phyloP scores from a whole-genome alignment of 2,329 filamentous ascomycete species.

The Stenocarpella maydis region DNA sequence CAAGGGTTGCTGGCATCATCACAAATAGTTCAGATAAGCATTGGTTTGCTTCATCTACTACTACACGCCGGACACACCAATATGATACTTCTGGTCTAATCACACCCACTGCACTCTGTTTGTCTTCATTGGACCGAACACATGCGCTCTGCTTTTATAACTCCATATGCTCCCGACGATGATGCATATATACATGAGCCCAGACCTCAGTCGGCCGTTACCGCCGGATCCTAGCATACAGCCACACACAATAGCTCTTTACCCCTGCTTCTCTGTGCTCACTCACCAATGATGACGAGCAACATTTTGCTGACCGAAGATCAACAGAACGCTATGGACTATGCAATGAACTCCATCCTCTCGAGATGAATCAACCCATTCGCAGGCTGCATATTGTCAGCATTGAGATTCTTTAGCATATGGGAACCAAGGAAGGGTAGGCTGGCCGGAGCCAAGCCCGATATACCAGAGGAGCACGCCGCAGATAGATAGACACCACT shows the following conservation, averaged over 20 bases:
- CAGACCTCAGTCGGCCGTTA: no score
- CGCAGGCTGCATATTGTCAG: slow-evolving; percentile 57
- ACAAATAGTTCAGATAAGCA: slow-evolving; percentile 28
- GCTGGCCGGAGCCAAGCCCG: neutral
- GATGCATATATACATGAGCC: neutral
- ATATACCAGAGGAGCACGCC: slow-evolving; percentile 1
- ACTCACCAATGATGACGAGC: neutral
- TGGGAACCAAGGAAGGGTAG: neutral
- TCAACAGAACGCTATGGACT: neutral
- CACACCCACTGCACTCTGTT: neutral
- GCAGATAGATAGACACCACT: slow-evolving; percentile 46
- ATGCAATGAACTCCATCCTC: slow-evolving; percentile 51
- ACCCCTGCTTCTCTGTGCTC: neutral
- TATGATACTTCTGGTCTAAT: slow-evolving; percentile 22
- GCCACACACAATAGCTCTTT: neutral
- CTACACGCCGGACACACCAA: slow-evolving; percentile 29
- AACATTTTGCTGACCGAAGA: neutral
- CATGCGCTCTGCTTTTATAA: neutral
- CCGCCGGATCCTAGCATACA: neutral
- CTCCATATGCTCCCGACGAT: neutral
- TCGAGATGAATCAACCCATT: slow-evolving; percentile 72
- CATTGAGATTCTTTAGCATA: neutral
- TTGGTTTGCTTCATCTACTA: slow-evolving; percentile 30
- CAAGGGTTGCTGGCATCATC: slow-evolving; percentile 30
- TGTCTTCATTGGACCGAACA: neutral